Conservation (phyloP, 2,329 filamentous ascomycete species). For the Colletotrichum trifolii region DNA sequence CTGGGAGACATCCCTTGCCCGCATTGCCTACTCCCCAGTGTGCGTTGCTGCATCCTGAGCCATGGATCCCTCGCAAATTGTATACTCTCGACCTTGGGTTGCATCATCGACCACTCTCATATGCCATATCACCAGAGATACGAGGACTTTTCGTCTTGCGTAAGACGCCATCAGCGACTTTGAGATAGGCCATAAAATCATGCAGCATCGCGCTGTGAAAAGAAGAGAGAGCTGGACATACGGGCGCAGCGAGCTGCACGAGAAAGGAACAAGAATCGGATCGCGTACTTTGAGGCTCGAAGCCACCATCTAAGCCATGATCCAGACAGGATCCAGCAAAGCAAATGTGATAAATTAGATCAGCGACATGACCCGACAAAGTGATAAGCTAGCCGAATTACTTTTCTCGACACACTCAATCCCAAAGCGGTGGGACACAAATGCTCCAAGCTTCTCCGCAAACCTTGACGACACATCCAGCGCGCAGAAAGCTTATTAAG, state of each 20-base stretch:
- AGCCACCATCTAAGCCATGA: constrained; percentile 39
- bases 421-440: too few species aligned
- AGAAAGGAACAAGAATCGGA: constrained; percentile 43
- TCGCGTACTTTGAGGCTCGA: constrained; percentile 40
- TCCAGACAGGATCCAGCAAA: constrained; percentile 34
- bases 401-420: background rate
- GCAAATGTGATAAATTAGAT: constrained; percentile 24
- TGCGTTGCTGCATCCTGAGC: too few species aligned
- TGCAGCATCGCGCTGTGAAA: constrained; percentile 20
- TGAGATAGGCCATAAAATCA: background rate
- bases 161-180: background rate
- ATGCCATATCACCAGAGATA: too few species aligned
- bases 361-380: constrained; percentile 39
- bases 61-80: too few species aligned
- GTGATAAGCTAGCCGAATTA: constrained; percentile 24
- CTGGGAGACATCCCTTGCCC: too few species aligned
- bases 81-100: too few species aligned
- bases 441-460: too few species aligned
- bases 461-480: too few species aligned
- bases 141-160: too few species aligned
- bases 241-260: constrained; percentile 42
- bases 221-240: constrained; percentile 46
- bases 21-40: too few species aligned
- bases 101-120: too few species aligned
- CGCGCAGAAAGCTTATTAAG: too few species aligned